Evolutionary conservation across 805 yeast genomes (phyloP), one percentile per base, ranked within the genome.

Genomic region (Kuraishia capsulata): DNA sequence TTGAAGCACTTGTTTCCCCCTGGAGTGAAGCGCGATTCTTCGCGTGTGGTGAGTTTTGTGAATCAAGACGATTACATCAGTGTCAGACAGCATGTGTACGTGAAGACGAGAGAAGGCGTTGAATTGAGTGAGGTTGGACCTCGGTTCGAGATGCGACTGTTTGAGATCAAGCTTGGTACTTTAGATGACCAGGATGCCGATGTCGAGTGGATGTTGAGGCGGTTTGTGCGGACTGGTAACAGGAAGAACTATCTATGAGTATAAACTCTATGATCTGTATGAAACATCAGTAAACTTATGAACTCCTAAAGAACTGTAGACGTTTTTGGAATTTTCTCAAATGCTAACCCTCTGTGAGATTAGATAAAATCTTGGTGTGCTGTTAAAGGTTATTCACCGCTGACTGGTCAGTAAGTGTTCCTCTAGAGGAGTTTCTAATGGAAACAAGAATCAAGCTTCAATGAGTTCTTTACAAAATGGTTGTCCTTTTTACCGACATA

Each of bases 111-210:
- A 48, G 96, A 88, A 44, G 73, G 73, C 14, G 96, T 88, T 2
- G 97, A 92, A 57, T 62, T 92, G 40, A 89, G 96, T 42, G 99
- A 92, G 57, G 83, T 92, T 28, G 99, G 99, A 0, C 99, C 99
- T n/a, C 69, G 99, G 45, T 92, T 92, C 51, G 98, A 92, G 61
- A 89, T 92, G 97, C 76, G 88, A 56, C 64, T 92, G 47, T 92
- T 78, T 57, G 97, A 90, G 59, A 64, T 92, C 46, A 74, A 80
- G 52, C 68, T 92, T 48, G 97, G 99, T 3, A 86, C 96, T 32
- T 61, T 90, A 45, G 98, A 92, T 49, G 88, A 90, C 57, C 85
- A 85, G 63, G 97, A 92, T 58, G 96, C 97, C 9, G 98, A 92
- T 53, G 77, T 86, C n/a, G 99, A 92, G 58, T 92, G 97, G 97